Base-by-base conservation (phyloP, 345 rosid species). In the Cochlearia excelsa region DNA sequence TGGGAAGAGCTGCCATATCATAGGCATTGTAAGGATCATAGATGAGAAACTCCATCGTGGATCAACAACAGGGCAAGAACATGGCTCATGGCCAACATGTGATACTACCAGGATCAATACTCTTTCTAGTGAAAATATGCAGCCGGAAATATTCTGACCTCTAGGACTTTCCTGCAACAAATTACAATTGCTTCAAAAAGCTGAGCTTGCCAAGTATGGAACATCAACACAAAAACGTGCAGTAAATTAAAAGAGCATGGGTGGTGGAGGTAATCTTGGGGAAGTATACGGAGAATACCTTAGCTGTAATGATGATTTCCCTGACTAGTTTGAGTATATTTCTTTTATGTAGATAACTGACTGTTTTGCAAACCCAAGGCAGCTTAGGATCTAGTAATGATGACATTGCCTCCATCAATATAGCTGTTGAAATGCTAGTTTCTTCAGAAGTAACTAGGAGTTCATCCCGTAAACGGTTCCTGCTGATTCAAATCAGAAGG, bases 301-400 rank as follows among this genome's bases (percentile, higher is more conserved):
- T 81, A 9, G 67, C 83, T 34, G 67, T 74, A 55, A 74, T 73
- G 76, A 84, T 71, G 38, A 90, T 79, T 57, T 81, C 95, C 71
- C 97, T 74, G 51, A 80, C 79, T 58, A 83, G 71, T 54, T 77
- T 52, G 49, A 85, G 84, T 44, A 73, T 70, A 34, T 82, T 80
- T 70, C 74, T 79, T 69, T 78, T 79, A 63, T 75, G 67, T 51
- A 93, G 92, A 72, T 81, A 74, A 59, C 81, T 75, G 33, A 82
- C 83, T 46, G 77, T 57, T 79, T 85, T 82, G 78, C 95, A 93
- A 69, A 71, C 87, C 97, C 97, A 89, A 49, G 97, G 99, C 71
- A 81, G 83, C 78, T 78, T 80, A 68, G 89, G 82, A 77, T 87
- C 88, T 57, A 87, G 71, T 73, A 93, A 75, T 58, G 79, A 54